A percentile compares a stretch with the other conserved stretches of the same genome.
phyloP scores from a whole-genome alignment of 345 rosid genomes.

The Arabidopsis thaliana region TAIR10.1 NC_003070.9:6990001-6990500 shows the following conservation, averaged over 20 bases:
- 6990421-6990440: background rate
- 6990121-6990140: background rate
- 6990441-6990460: background rate
- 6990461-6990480: conserved; percentile 3
- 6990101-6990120: conserved; percentile 27
- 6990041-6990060: conserved; percentile 41
- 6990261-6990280: conserved; percentile 37
- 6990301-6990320: conserved; percentile 31
- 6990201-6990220: conserved; percentile 38
- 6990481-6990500: background rate
- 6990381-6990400: conserved; percentile 3
- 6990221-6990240: conserved; percentile 19
- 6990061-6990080: conserved; percentile 40
- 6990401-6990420: background rate
- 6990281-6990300: conserved; percentile 23
- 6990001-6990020: conserved; percentile 34
- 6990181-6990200: conserved; percentile 35
- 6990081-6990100: conserved; percentile 31
- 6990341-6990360: conserved; percentile 20
- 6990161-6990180: conserved; percentile 9
- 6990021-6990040: conserved; percentile 41
- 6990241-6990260: conserved; percentile 44
- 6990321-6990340: conserved; percentile 2
- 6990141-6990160: conserved; percentile 9
- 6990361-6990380: conserved; percentile 18